phyloP scores from a whole-genome alignment of 768 basidiomycete species.

The Lactifluus hygrophoroides region DNA sequence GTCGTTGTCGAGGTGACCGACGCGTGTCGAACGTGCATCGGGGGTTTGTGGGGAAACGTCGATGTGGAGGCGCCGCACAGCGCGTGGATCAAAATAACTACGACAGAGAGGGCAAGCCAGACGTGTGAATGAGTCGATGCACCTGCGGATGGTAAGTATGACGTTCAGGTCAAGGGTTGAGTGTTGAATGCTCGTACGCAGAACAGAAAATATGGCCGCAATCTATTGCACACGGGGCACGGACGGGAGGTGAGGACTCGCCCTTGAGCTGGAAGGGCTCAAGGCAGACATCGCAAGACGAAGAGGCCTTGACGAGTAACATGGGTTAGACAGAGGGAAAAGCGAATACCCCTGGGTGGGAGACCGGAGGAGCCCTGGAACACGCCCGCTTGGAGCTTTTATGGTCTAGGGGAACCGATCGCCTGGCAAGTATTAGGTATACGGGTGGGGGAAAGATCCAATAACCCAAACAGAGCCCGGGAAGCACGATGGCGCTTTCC shows the following conservation, averaged over 20 bases:
- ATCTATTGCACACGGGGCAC: conserved; percentile 23
- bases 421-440: conserved; percentile 18
- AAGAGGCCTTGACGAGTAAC: conserved; percentile 23
- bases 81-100: conserved; percentile 11
- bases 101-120: conserved; percentile 19
- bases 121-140: conserved; percentile 16
- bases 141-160: conserved; percentile 4
- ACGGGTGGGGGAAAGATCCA: neutral
- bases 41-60: conserved; percentile 15
- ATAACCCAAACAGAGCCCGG: conserved; percentile 4
- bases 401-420: conserved; percentile 16
- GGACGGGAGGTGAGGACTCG: conserved; percentile 1
- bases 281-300: conserved; percentile 25
- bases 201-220: conserved; percentile 24
- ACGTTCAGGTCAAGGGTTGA: conserved; percentile 1
- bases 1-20: neutral
- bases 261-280: conserved; percentile 22
- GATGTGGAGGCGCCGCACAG: conserved; percentile 17
- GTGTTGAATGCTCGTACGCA: conserved; percentile 8
- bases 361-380: conserved; percentile 17
- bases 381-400: conserved; percentile 17
- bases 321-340: conserved; percentile 15
- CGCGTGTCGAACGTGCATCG: conserved; percentile 2
- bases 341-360: conserved; percentile 6
- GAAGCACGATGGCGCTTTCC: conserved; percentile 9